Evolutionary conservation across 495 filamentous ascomycete genomes (phyloP).

Genomic region (Aspergillus hancockii): DNA sequence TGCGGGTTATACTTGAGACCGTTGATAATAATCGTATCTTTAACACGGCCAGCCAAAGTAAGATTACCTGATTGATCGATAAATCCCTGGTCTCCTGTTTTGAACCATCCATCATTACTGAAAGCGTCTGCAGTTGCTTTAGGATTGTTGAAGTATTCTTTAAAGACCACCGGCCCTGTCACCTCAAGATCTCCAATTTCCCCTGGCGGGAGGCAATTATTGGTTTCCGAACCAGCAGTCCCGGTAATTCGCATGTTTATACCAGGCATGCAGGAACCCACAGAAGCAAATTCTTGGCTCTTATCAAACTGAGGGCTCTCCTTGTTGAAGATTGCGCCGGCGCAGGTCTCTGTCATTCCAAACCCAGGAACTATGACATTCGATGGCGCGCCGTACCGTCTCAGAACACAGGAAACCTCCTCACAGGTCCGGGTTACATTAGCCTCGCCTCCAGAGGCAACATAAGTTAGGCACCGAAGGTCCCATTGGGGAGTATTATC

Average conservation of each 20-base stretch:
- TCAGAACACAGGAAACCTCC: slow-evolving; percentile 31
- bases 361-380: slow-evolving; percentile 50
- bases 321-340: slow-evolving; percentile 43
- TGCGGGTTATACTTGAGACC: slow-evolving; percentile 47
- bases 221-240: neutral
- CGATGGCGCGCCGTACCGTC: slow-evolving; percentile 29
- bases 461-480: slow-evolving; percentile 26
- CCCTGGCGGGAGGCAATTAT: neutral
- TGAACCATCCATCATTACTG: slow-evolving; percentile 76
- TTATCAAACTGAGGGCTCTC: slow-evolving; percentile 38
- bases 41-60: slow-evolving; percentile 52
- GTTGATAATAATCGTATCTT: slow-evolving; percentile 58
- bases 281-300: slow-evolving; percentile 31
- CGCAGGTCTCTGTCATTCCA: slow-evolving; percentile 61
- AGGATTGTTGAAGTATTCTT: slow-evolving; percentile 72
- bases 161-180: slow-evolving; percentile 65
- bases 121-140: slow-evolving; percentile 64
- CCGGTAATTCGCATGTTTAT: slow-evolving; percentile 41
- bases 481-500: slow-evolving; percentile 23
- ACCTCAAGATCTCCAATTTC: slow-evolving; percentile 31
- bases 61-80: slow-evolving; percentile 59
- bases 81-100: slow-evolving; percentile 73
- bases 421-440: slow-evolving; percentile 33
- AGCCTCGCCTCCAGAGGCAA: slow-evolving; percentile 44
- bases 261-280: slow-evolving; percentile 42